phyloP scores from a whole-genome alignment of 23 red algal genomes.

The Gracilaria vermiculophylla region DNA sequence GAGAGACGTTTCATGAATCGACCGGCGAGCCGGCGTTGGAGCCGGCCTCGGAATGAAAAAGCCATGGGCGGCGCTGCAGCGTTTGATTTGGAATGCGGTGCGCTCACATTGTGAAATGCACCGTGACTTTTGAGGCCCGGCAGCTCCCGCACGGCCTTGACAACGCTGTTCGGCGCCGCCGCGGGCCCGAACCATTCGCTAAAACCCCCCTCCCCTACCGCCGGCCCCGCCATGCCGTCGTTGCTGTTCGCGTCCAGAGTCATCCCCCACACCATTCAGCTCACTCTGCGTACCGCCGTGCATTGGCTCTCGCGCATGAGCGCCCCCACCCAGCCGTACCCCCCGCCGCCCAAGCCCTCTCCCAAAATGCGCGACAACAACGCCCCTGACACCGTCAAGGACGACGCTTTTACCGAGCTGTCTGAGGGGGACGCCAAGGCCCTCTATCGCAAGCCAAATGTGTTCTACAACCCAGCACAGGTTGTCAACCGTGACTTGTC shows the following conservation, averaged over 20 bases:
- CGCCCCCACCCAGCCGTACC: background rate
- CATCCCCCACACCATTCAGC: conserved; percentile 3
- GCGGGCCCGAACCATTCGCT: too few species aligned
- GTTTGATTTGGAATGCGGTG: too few species aligned
- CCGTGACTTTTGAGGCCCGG: too few species aligned
- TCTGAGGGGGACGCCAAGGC: conserved; percentile 77
- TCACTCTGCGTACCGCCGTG: conserved; percentile 6
- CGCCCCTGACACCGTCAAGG: background rate
- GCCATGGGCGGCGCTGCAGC: too few species aligned
- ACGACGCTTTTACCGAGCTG: conserved; percentile 42
- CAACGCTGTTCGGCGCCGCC: too few species aligned
- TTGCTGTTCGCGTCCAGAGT: background rate
- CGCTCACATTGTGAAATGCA: too few species aligned
- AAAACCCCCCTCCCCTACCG: too few species aligned
- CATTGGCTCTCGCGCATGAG: conserved; percentile 11
- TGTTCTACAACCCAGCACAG: conserved; percentile 99
- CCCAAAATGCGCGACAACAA: too few species aligned
- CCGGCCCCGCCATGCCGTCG: background rate
- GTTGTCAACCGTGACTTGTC: conserved; percentile 97
- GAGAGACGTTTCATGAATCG: too few species aligned
- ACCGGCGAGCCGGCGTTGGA: too few species aligned
- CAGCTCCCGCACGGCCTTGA: too few species aligned
- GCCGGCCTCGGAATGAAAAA: too few species aligned
- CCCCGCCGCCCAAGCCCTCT: background rate
- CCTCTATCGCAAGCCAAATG: conserved; percentile 65